Evolutionary conservation across 441 rosid species (phyloP), one percentile per base, ranked within the genome.

Genomic region (Dalechampia spathulata): DNA sequence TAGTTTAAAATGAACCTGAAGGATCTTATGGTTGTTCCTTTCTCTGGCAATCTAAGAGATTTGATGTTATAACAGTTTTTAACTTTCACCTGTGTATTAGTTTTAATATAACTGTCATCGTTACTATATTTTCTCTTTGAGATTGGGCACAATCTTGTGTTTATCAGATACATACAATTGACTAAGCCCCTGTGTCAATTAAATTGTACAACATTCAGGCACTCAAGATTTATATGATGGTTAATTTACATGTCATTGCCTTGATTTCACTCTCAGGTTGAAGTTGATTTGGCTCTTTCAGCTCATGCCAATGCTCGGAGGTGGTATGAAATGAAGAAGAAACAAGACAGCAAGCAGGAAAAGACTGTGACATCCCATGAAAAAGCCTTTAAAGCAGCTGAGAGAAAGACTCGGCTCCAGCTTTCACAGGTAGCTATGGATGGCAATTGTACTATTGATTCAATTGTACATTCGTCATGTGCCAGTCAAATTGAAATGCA

Each of bases 311-410:
- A 93, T 77, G 96, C 97, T 63, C 77, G 91, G 61, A 77, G 86
- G 61, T 93, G 97, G 96, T 90, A 93, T 70, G 97, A 81, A 55
- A 67, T 80, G 83, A 93, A 90, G 82, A 93, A 93, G 76, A 93
- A 77, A 57, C 99, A 87, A 74, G 96, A 83, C 67, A 82, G 69
- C 78, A 90, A 93, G 71, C 95, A 93, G 72, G 99, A 78, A 71
- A 93, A 93, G 76, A 93, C 99, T 55, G 57, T 85, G 49, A 79
- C 84, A 11, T 95, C 99, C 4, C 97, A 93, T 77, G 93, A 81
- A 69, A 93, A 85, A 67, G 97, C 99, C 71, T 85, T 93, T 72
- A 87, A 75, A 74, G 97, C 97, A 48, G 99, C 97, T 66, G 99
- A 93, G 81, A 87, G 80, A 71, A 93, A 90, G 83, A 87, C 91